Percentiles rank a stretch among this genome's conserved stretches.
Conservation (phyloP, 257 asterid genomes). For the Solanum appendiculatum region DNA sequence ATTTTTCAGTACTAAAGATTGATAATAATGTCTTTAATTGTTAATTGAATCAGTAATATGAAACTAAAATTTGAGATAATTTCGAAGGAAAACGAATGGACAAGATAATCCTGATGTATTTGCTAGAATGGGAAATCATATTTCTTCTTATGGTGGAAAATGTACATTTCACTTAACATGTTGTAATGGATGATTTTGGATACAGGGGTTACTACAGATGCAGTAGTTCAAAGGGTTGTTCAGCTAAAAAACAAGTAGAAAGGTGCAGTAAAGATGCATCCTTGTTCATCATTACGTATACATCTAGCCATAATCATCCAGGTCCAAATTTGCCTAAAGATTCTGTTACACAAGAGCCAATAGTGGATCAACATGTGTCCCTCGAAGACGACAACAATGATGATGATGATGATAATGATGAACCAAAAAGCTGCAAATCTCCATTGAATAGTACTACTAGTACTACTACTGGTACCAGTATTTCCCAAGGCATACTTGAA, state of each 20-base stretch:
- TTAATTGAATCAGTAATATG: background rate
- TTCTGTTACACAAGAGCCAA: constrained; percentile 7
- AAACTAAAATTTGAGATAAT: background rate
- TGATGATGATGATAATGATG: background rate
- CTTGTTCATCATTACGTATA: constrained; percentile 60
- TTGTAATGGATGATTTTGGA: background rate
- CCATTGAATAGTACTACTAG: constrained; percentile 12
- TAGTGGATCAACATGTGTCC: constrained; percentile 4
- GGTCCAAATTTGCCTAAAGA: constrained; percentile 18
- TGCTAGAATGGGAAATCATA: too few relatives aligned
- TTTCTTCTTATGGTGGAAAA: background rate
- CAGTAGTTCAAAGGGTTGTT: constrained; percentile 77
- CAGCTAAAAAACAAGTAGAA: constrained; percentile 77
- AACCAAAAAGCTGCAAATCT: constrained; percentile 20
- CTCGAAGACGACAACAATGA: background rate
- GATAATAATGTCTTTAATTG: background rate
- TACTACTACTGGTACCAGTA: background rate
- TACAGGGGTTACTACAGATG: constrained; percentile 76
- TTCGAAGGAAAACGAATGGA: background rate
- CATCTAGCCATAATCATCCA: constrained; percentile 62
- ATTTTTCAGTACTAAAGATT: background rate
- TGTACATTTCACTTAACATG: background rate
- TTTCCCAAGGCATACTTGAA: constrained; percentile 17
- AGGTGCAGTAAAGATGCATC: constrained; percentile 62
- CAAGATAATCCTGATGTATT: background rate